Base-by-base conservation (phyloP, 2,329 filamentous ascomycete genomes). In the Xylariaceae sp. region DNA sequence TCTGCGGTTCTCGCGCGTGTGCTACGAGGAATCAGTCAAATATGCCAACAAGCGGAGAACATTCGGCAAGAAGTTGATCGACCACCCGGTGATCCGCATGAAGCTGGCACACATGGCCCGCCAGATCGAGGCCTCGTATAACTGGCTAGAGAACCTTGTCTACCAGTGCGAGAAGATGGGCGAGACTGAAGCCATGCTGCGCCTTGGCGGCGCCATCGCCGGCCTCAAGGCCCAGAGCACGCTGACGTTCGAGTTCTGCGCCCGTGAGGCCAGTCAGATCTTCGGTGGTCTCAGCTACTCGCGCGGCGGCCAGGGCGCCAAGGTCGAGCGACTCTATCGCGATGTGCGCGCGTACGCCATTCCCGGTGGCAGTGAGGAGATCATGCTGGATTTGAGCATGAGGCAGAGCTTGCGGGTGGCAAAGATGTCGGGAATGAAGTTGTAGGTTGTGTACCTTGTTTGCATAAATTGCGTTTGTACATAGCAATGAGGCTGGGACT, bases 31-130 rank as follows among this genome's bases (percentile, higher is more conserved):
- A 72, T 88, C 86, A 20, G 80, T 97, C 68, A 94, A 94, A 69
- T 98, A 96, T 72, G 91, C 90, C 51, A 88, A 93, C 82, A 98
- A 98, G 82, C 88, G 93, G 57, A 83, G 83, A 59, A 97, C 93
- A 1, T 98, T 98, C 62, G 91, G 91, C 74, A 93, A 95, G 79
- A 89, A 88, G 64, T 85, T 98, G 55, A 93, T 96, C 64, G 87
- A 96, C 56, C 93, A 98, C 70, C 89, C 92, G 3, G 93, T 97
- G 59, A 97, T 97, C 69, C 89, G 93, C 10, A 83, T 96, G 73
- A 97, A 97, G 76, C 85, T 98, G 35, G 93, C 93, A 2, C 88
- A 97, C 70, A 98, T 98, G 93, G 92, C 90, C 3, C 85, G 93
- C 46, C 93, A 97, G 72, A 95, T 97, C 67, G 93, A 98, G 71